Base-by-base conservation (phyloP, 1,284 basidiomycete species). In the Irpex sp. region DNA sequence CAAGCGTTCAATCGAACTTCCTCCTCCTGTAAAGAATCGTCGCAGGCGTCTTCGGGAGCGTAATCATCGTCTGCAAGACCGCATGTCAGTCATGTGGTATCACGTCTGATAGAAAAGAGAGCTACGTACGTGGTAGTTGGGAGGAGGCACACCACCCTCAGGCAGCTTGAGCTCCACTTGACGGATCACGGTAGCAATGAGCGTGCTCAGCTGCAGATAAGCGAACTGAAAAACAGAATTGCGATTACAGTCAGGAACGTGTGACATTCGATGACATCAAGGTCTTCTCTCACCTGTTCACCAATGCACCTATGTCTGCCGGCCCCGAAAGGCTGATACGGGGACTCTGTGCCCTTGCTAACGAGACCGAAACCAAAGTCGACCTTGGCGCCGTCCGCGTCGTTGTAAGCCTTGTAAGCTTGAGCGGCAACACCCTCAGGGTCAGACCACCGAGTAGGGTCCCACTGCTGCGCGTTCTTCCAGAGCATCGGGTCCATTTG, bases 281-380 rank as follows among this genome's bases (percentile, higher is more conserved):
- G 52, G 21, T 10, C 28, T 7, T 5, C 14, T 73, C 80, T 64
- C 63, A 88, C 87, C 80, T 90, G 93, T 78, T 97, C 95, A 66
- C 95, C 95, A 66, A 97, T 96, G 75, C 96, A 98, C 61, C 95
- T 81, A 77, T 98, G 95, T 67, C 93, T 82, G 28, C 95, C 96
- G 53, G 96, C 96, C 61, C 96, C 97, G 71, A 99, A 99, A 1
- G 96, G 97, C 72, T 96, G 90, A 73, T 98, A 98, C 36, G 88
- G 87, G 63, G 87, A 91, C 65, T 94, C 91, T 10, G 94, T 96
- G 56, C 94, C 94, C 76, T 96, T 96, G 75, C 89, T 92, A 51
- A 97, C 93, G 68, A 85, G 85, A 59, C 96, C 97, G 74, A 94
- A 99, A 0, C 96, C 97, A 69, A 91, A 99, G 75, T 99, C 96